These are phyloP conservation scores for Poa annua DNA, from an alignment of 176 grass and related monocot species.

Conservation along the genomic window DNA sequence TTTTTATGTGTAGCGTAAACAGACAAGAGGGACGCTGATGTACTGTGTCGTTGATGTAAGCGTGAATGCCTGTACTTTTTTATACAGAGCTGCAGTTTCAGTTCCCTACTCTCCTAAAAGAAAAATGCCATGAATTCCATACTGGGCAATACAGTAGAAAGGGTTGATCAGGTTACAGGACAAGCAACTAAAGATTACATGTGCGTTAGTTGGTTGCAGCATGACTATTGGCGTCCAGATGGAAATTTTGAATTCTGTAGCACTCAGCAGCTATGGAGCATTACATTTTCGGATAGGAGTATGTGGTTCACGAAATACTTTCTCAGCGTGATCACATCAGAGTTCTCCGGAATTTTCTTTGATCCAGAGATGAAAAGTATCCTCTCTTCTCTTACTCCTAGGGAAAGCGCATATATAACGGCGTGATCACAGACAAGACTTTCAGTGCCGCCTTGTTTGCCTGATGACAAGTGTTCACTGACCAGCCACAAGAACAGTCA, in stretches of 20 bases:
- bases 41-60: neutral
- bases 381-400: neutral
- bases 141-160: too few species aligned
- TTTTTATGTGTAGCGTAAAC: slow-evolving; percentile 7
- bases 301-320: too few species aligned
- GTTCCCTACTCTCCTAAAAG: neutral
- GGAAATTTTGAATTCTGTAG: too few species aligned
- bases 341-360: neutral
- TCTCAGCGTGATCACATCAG: too few species aligned
- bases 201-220: too few species aligned
- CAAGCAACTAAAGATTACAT: too few species aligned
- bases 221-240: too few species aligned
- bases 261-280: too few species aligned
- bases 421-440: neutral
- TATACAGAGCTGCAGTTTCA: neutral
- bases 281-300: too few species aligned
- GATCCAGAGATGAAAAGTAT: neutral
- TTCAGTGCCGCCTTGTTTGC: neutral
- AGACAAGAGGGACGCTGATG: neutral
- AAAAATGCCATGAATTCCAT: too few species aligned
- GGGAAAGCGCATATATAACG: neutral
- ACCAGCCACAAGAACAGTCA: neutral
- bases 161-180: too few species aligned
- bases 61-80: neutral
- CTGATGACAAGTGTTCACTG: neutral